A percentile compares a stretch with the other conserved stretches of the same genome.
Conservation (phyloP, 257 asterid genomes). For the Solanum etuberosum region DNA sequence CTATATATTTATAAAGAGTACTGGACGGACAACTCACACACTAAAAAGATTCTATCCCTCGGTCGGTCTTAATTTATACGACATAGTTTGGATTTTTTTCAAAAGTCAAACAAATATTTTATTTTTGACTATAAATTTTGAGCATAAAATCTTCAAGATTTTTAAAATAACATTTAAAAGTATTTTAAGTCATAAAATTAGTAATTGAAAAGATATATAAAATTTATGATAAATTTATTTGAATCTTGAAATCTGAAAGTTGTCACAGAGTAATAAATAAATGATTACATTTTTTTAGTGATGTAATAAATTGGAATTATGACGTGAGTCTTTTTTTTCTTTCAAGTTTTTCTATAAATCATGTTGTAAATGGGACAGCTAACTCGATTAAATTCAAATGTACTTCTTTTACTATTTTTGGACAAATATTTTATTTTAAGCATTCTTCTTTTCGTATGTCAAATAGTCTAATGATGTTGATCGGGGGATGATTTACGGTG, state of each 20-base stretch:
- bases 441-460: not conserved
- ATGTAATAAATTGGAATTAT: not conserved
- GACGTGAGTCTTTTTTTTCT: not conserved
- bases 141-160: too few species aligned
- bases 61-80: not conserved
- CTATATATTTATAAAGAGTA: not conserved
- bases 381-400: not conserved
- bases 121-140: too few species aligned
- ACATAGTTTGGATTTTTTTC: too few species aligned
- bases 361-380: not conserved
- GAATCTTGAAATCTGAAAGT: too few species aligned
- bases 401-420: not conserved
- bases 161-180: too few species aligned
- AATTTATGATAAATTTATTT: too few species aligned
- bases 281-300: not conserved
- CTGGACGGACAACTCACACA: not conserved
- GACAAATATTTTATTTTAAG: not conserved
- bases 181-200: too few species aligned
- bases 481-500: not conserved
- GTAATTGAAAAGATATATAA: too few species aligned
- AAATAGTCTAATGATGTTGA: not conserved
- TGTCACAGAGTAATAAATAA: too few species aligned
- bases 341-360: not conserved
- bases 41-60: not conserved
- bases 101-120: not conserved